Conservation (phyloP, 2,329 filamentous ascomycete genomes). For the Colletotrichum neosansevieriae region DNA sequence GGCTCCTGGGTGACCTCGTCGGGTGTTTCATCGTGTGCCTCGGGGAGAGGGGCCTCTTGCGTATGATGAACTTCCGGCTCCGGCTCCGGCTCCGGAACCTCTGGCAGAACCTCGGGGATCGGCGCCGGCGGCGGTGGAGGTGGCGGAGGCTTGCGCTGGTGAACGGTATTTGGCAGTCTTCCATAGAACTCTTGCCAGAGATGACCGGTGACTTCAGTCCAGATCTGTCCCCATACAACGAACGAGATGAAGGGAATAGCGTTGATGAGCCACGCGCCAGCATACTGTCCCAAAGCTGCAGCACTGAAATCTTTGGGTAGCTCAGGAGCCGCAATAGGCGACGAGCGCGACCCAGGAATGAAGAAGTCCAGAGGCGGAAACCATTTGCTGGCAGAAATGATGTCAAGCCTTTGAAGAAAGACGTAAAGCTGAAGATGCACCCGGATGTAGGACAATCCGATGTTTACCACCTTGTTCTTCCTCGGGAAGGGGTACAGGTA, state of each 20-base stretch:
- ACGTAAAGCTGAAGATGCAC: conserved; percentile 65
- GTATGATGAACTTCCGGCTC: conserved; percentile 18
- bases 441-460: conserved; percentile 53
- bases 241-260: conserved; percentile 62
- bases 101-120: not conserved
- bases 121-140: conserved; percentile 42
- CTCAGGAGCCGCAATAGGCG: conserved; percentile 62
- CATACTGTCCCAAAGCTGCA: conserved; percentile 57
- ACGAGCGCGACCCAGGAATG: conserved; percentile 65
- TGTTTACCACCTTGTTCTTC: conserved; percentile 41
- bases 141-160: conserved; percentile 44
- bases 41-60: conserved; percentile 11
- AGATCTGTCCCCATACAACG: conserved; percentile 56
- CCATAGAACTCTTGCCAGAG: conserved; percentile 56
- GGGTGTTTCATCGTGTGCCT: not conserved
- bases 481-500: conserved; percentile 39
- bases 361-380: conserved; percentile 64
- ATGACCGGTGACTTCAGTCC: conserved; percentile 50
- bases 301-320: conserved; percentile 53
- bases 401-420: conserved; percentile 64
- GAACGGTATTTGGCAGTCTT: conserved; percentile 55
- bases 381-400: conserved; percentile 55
- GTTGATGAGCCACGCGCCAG: conserved; percentile 55
- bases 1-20: conserved; percentile 8
- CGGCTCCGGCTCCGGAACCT: conserved; percentile 13